Percentiles rank a stretch among this genome's conserved stretches.
phyloP scores from a whole-genome alignment of 1,284 basidiomycete species.

The Termitomyces sp. region DNA sequence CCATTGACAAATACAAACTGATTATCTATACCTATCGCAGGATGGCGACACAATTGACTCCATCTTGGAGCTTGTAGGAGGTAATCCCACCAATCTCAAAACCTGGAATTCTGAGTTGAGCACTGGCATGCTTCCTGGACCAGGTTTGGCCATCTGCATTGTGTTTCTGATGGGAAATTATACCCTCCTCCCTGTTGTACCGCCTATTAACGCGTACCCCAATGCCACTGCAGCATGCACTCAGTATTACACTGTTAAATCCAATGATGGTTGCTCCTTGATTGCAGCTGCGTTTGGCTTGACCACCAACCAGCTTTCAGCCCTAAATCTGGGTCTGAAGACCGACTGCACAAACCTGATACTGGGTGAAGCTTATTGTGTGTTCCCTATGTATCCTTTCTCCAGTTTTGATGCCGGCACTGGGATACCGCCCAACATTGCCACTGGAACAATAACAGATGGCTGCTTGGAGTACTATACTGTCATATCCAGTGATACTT shows the following conservation, averaged over 20 bases:
- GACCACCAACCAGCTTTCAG: neutral
- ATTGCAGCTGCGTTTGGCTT: conserved; percentile 1
- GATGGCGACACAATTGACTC: too few species aligned
- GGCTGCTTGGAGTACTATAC: neutral
- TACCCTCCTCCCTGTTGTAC: neutral
- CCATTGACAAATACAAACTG: too few species aligned
- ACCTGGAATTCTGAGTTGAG: neutral
- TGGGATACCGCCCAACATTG: neutral
- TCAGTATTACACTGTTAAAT: neutral
- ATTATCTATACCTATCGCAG: too few species aligned
- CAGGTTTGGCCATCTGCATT: neutral
- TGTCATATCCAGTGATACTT: conserved; percentile 1
- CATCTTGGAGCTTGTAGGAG: too few species aligned
- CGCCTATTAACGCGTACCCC: neutral
- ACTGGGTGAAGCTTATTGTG: conserved; percentile 1
- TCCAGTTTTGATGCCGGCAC: neutral
- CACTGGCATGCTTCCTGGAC: neutral
- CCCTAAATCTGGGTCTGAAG: neutral
- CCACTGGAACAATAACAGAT: neutral
- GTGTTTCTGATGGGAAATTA: neutral
- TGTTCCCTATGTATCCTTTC: neutral
- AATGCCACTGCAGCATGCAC: neutral
- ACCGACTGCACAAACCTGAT: conserved; percentile 6
- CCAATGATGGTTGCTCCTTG: neutral
- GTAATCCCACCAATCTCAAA: too few species aligned